A percentile compares a stretch with the other conserved stretches of the same genome.
phyloP scores from a whole-genome alignment of 169 alveolate genomes.

The Toxoplasma gondii region DNA sequence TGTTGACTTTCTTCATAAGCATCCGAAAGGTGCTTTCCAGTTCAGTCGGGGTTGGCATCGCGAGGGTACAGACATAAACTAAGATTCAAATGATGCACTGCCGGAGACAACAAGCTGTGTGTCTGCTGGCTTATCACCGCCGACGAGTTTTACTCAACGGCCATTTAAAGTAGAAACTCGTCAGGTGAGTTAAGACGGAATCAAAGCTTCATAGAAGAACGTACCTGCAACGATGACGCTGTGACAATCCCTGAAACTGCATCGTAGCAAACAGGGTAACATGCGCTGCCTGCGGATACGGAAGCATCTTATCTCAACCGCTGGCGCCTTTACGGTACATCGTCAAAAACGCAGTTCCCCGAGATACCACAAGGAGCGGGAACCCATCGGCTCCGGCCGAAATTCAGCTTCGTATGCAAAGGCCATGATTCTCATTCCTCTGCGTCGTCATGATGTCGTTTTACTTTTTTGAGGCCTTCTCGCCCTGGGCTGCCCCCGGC shows the following conservation, averaged over 20 bases:
- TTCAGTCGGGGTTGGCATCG: neutral
- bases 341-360: no score
- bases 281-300: no score
- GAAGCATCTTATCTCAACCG: no score
- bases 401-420: no score
- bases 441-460: neutral
- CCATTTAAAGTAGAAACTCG: neutral
- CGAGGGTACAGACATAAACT: neutral
- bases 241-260: neutral
- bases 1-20: no score
- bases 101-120: neutral
- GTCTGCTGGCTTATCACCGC: neutral
- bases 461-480: constrained; percentile 15
- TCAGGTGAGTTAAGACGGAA: neutral
- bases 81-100: neutral
- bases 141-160: neutral
- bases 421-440: no score
- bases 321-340: no score
- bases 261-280: neutral
- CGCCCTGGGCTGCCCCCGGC: neutral
- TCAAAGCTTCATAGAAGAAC: neutral
- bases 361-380: no score
- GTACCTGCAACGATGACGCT: neutral
- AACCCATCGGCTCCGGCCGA: no score
- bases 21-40: no score